Evolutionary conservation across 192 early-diverging fungal species (phyloP).

Genomic region (Rhizophagus clarus): DNA sequence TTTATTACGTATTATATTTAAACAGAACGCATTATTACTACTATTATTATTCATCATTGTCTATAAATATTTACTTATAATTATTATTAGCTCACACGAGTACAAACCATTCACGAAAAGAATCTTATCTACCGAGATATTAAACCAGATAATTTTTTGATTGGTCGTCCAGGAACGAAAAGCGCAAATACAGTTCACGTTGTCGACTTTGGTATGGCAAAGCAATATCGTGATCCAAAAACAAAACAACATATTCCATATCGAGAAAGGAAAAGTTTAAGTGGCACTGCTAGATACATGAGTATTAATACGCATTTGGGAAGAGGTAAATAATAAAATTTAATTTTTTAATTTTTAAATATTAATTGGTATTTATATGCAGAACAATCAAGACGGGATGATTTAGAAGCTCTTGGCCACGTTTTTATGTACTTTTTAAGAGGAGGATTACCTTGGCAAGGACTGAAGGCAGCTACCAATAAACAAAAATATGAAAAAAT

Average conservation of each 20-base stretch:
- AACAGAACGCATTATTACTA: background rate
- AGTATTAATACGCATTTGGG: constrained; percentile 98
- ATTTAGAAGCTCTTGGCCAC: constrained; percentile 96
- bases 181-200: constrained; percentile 75
- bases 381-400: constrained; percentile 98
- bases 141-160: constrained; percentile 98
- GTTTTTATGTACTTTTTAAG: constrained; percentile 99
- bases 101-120: constrained; percentile 93
- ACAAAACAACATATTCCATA: constrained; percentile 98
- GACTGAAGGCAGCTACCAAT: constrained; percentile 95
- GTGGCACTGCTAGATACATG: constrained; percentile 98
- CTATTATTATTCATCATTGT: constrained; percentile 16
- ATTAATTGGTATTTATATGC: constrained; percentile 3
- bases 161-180: constrained; percentile 73
- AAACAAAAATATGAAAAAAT: constrained; percentile 99
- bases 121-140: constrained; percentile 98
- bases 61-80: background rate
- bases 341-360: constrained; percentile 13
- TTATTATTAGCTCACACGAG: constrained; percentile 62
- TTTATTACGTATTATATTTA: background rate
- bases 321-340: constrained; percentile 58
- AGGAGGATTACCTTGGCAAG: constrained; percentile 95
- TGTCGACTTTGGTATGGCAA: constrained; percentile 99
- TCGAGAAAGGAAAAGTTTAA: constrained; percentile 91
- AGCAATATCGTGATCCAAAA: constrained; percentile 95